A percentile compares a stretch with the other conserved stretches of the same genome.
phyloP scores from a whole-genome alignment of 78 protist genomes.

The Pelomyxa schiedti region DNA sequence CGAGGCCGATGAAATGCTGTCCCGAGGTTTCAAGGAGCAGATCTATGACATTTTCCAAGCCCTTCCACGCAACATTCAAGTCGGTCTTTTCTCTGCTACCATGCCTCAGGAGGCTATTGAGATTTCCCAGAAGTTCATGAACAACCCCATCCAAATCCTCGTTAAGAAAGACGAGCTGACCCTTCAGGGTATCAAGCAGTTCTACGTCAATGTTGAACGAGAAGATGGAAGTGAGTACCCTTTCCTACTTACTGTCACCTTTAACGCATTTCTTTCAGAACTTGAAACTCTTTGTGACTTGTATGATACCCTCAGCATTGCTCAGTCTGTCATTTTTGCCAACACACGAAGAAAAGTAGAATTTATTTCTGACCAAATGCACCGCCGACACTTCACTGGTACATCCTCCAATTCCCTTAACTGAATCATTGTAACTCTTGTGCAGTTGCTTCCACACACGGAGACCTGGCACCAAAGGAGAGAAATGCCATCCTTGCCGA shows the following conservation, averaged over 20 bases:
- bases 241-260: no score
- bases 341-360: slow-evolving; percentile 94
- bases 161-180: slow-evolving; percentile 98
- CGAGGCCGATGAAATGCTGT: slow-evolving; percentile 99
- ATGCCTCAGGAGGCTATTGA: slow-evolving; percentile 95
- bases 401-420: no score
- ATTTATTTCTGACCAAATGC: slow-evolving; percentile 77
- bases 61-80: slow-evolving; percentile 84
- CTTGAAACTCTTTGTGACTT: slow-evolving; percentile 96
- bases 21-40: slow-evolving; percentile 98
- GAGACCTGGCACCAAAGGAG: slow-evolving; percentile 92
- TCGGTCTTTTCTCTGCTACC: slow-evolving; percentile 96
- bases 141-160: slow-evolving; percentile 91
- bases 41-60: slow-evolving; percentile 93
- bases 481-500: slow-evolving; percentile 90
- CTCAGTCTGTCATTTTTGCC: slow-evolving; percentile 94
- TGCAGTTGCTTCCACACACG: slow-evolving; percentile 95
- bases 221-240: no score
- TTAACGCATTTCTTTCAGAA: no score
- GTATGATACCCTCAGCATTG: slow-evolving; percentile 91
- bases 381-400: slow-evolving; percentile 63
- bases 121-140: slow-evolving; percentile 92
- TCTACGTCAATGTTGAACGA: slow-evolving; percentile 84
- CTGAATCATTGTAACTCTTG: no score
- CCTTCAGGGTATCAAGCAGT: slow-evolving; percentile 99